These are phyloP conservation scores for Phaeodactylum tricornutum DNA, from an alignment of 108 stramenopile species.

Conservation along the genomic window DNA sequence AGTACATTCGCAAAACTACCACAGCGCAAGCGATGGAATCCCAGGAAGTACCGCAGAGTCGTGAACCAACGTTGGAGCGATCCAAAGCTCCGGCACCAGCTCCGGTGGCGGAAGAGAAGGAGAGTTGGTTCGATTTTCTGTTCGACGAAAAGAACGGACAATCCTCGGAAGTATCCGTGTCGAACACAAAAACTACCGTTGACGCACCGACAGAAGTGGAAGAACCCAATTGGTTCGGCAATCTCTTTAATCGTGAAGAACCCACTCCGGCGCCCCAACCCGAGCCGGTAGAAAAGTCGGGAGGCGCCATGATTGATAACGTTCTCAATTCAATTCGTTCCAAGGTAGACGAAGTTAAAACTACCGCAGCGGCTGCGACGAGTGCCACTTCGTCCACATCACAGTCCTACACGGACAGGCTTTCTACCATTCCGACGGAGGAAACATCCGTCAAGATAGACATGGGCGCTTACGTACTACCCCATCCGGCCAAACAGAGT, in stretches of 20 bases:
- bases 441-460: constrained; percentile 31
- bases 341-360: constrained; percentile 1
- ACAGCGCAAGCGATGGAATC: not conserved
- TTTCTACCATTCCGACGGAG: constrained; percentile 3
- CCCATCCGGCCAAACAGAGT: constrained; percentile 67
- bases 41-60: not conserved
- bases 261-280: not conserved
- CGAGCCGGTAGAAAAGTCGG: not conserved
- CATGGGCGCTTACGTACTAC: constrained; percentile 48
- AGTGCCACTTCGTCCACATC: not conserved
- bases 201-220: constrained; percentile 9
- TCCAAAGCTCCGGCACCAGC: not conserved
- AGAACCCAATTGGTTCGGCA: constrained; percentile 2
- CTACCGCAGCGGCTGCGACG: not conserved
- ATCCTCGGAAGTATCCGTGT: not conserved
- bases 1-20: constrained; percentile 6
- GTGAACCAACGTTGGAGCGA: not conserved
- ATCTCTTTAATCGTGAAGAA: constrained; percentile 2
- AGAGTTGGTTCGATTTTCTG: constrained; percentile 2
- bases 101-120: not conserved
- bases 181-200: not conserved
- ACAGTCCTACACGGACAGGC: too few species aligned
- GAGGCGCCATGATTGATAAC: not conserved
- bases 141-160: constrained; percentile 1
- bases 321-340: too few species aligned